Evolutionary conservation across 108 stramenopile genomes (phyloP).

Genomic region (Cyclotella baltica): DNA sequence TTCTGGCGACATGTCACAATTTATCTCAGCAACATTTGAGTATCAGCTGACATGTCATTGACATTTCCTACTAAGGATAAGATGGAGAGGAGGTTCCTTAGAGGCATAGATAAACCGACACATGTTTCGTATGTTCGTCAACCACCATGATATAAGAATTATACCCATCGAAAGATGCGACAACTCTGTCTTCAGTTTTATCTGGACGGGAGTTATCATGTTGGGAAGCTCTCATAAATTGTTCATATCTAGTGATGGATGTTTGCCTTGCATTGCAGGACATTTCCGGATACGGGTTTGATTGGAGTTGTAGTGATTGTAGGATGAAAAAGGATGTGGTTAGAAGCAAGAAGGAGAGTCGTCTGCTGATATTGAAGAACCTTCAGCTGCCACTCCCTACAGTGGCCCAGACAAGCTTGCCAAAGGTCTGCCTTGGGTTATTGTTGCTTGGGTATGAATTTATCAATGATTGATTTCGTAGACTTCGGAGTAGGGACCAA

Average conservation of each 20-base stretch:
- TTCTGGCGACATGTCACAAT: too few species aligned
- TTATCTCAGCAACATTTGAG: too few species aligned
- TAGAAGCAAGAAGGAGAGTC: neutral
- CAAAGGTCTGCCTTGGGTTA: neutral
- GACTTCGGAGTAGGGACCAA: too few species aligned
- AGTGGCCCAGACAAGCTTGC: neutral
- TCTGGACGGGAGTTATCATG: neutral
- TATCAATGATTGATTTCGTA: neutral
- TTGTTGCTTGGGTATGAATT: neutral
- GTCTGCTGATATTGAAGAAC: neutral
- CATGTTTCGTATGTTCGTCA: neutral
- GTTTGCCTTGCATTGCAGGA: neutral
- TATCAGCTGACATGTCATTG: too few species aligned
- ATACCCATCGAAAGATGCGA: neutral
- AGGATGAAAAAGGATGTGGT: neutral
- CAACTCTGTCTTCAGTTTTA: neutral
- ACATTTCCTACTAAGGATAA: too few species aligned
- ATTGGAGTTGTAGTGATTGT: neutral
- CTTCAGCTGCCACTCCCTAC: constrained; percentile 2
- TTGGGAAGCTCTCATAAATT: neutral
- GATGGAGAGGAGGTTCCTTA: neutral
- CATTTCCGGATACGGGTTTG: neutral
- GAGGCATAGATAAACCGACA: neutral
- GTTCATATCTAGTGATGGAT: neutral
- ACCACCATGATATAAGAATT: constrained; percentile 4